phyloP scores from a whole-genome alignment of 108 stramenopile species.

The Aurantiochytrium sp. region DNA sequence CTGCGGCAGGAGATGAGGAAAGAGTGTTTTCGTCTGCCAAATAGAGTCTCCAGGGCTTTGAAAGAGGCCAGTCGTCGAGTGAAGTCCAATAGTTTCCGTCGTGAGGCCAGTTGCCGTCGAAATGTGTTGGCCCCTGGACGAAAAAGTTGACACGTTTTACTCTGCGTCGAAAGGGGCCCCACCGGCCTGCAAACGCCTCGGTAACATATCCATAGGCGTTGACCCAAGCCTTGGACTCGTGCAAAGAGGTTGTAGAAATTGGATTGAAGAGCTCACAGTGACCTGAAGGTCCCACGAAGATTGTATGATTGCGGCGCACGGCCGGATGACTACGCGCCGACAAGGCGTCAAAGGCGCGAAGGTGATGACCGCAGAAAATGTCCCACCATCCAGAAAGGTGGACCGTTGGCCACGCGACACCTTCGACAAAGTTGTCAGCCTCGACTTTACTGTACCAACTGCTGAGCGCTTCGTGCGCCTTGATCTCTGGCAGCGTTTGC shows the following conservation, averaged over 20 bases:
- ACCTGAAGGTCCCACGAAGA: neutral
- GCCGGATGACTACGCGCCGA: neutral
- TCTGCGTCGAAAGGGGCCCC: neutral
- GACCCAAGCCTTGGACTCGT: neutral
- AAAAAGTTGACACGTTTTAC: conserved; percentile 31
- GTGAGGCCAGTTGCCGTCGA: neutral
- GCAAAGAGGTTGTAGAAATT: neutral
- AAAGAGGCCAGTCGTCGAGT: conserved; percentile 22
- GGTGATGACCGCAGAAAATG: conserved; percentile 4
- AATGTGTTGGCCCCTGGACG: neutral
- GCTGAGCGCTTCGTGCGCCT: neutral
- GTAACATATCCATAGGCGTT: neutral
- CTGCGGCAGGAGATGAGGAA: neutral
- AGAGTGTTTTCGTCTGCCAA: neutral
- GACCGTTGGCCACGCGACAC: neutral
- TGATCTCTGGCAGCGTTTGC: neutral
- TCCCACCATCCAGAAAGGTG: conserved; percentile 26
- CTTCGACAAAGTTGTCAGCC: neutral
- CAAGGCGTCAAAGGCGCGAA: conserved; percentile 11
- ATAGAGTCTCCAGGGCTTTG: neutral
- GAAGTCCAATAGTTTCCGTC: conserved; percentile 39
- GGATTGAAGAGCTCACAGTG: neutral
- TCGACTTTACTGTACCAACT: neutral
- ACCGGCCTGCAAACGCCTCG: neutral
- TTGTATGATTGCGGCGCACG: neutral